Evolutionary conservation across 139 green algal genomes (phyloP).

Genomic region (Chlorella sp.): DNA sequence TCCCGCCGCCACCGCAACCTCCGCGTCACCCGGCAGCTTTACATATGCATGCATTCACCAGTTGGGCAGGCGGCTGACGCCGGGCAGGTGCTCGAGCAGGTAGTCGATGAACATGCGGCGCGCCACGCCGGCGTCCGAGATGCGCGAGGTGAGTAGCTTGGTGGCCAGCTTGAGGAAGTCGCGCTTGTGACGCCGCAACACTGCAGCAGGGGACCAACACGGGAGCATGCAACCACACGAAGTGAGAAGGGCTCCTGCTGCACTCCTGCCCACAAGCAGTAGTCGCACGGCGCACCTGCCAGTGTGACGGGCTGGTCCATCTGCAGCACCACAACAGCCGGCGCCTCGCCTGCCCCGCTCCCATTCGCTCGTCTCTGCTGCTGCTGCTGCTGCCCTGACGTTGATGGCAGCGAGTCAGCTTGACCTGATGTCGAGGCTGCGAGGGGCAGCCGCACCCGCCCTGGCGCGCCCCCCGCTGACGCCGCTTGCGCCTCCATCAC

Average conservation of each 20-base stretch:
- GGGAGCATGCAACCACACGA: background rate
- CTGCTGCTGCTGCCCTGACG: slow-evolving; percentile 3
- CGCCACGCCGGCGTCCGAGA: slow-evolving; percentile 42
- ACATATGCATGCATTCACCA: too few relatives aligned
- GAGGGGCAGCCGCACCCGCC: slow-evolving; percentile 39
- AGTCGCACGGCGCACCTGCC: slow-evolving; percentile 25
- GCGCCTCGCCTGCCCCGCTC: too few relatives aligned
- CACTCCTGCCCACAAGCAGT: too few relatives aligned
- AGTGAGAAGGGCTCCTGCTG: too few relatives aligned
- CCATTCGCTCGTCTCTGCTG: background rate
- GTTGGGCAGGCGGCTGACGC: background rate
- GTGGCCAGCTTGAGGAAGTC: slow-evolving; percentile 80
- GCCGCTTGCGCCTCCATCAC: slow-evolving; percentile 59
- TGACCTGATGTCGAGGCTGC: too few relatives aligned
- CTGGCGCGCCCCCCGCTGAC: slow-evolving; percentile 28
- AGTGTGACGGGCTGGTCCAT: slow-evolving; percentile 31
- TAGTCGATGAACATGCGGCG: slow-evolving; percentile 81
- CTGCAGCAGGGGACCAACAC: slow-evolving; percentile 23
- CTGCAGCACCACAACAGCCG: slow-evolving; percentile 26
- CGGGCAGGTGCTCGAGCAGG: slow-evolving; percentile 49
- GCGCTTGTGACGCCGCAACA: slow-evolving; percentile 82
- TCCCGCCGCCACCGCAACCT: too few relatives aligned
- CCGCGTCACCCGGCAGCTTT: too few relatives aligned
- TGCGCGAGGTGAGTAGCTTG: slow-evolving; percentile 47
- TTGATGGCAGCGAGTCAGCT: too few relatives aligned